Evolutionary conservation across 139 green algal genomes (phyloP).

Genomic region (Haematococcus sp.): DNA sequence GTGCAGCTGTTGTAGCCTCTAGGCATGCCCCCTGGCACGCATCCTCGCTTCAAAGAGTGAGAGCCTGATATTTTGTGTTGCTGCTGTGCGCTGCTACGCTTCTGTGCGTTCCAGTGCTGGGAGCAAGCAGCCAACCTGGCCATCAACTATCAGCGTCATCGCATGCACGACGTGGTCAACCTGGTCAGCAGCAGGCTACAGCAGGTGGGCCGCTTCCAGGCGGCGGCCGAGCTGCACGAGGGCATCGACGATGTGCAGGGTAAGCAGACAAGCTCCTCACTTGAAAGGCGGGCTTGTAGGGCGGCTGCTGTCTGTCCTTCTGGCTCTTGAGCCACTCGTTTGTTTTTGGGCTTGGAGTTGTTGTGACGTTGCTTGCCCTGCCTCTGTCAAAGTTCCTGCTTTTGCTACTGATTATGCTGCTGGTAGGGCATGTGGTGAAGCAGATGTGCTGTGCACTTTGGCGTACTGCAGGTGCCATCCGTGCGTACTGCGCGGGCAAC

Average conservation of each 20-base stretch:
- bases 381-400: too few species aligned
- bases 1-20: too few species aligned
- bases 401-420: too few species aligned
- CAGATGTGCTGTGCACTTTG: too few species aligned
- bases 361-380: too few species aligned
- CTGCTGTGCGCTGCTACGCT: neutral
- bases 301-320: neutral
- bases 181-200: conserved; percentile 54
- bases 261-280: neutral
- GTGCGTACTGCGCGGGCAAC: conserved; percentile 46
- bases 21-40: too few species aligned
- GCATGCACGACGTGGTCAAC: conserved; percentile 59
- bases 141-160: conserved; percentile 61
- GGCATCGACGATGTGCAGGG: conserved; percentile 54
- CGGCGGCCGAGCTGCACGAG: conserved; percentile 66
- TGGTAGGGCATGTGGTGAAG: too few species aligned
- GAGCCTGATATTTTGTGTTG: neutral
- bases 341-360: too few species aligned
- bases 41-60: too few species aligned
- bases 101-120: conserved; percentile 36
- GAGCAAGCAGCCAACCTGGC: conserved; percentile 63
- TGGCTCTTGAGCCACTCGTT: neutral
- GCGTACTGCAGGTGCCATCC: conserved; percentile 43
- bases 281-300: neutral
- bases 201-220: conserved; percentile 49